phyloP scores from a whole-genome alignment of 768 basidiomycete genomes.

The Kwoniella heveanensis region DNA sequence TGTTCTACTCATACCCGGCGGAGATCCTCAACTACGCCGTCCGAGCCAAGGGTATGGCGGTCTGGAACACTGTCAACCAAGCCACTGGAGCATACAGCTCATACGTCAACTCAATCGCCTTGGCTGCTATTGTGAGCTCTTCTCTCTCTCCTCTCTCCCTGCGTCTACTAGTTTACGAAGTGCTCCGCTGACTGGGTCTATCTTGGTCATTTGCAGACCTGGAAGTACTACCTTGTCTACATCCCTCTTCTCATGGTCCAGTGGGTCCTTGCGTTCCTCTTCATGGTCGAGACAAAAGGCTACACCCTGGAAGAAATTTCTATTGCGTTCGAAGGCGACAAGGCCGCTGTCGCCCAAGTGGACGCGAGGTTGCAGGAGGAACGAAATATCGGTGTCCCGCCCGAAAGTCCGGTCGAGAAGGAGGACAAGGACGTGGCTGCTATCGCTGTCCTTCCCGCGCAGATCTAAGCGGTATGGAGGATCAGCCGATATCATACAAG shows the following conservation, averaged over 20 bases:
- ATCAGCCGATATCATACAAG: too few relatives aligned
- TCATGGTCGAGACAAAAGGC: conserved; percentile 41
- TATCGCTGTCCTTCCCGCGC: neutral
- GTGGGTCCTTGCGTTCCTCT: conserved; percentile 40
- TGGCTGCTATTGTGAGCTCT: conserved; percentile 15
- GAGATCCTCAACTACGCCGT: conserved; percentile 35
- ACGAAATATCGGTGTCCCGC: neutral
- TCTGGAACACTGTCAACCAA: conserved; percentile 26
- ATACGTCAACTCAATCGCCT: conserved; percentile 32
- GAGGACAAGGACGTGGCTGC: neutral
- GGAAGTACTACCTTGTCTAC: conserved; percentile 46
- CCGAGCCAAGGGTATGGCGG: conserved; percentile 33
- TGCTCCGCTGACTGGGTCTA: neutral
- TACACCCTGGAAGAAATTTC: conserved; percentile 50
- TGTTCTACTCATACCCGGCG: conserved; percentile 25
- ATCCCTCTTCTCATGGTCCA: conserved; percentile 38
- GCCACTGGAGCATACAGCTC: conserved; percentile 11
- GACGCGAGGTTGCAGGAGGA: conserved; percentile 6
- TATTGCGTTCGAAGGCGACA: conserved; percentile 38
- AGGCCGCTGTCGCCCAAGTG: conserved; percentile 16
- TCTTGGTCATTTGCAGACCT: too few relatives aligned
- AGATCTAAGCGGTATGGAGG: neutral
- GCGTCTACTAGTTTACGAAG: too few relatives aligned
- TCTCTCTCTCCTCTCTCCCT: too few relatives aligned
- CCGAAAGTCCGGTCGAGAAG: neutral